Evolutionary conservation across 1,139 yeast genomes (phyloP).

Genomic region (Lodderomyces margitis): DNA sequence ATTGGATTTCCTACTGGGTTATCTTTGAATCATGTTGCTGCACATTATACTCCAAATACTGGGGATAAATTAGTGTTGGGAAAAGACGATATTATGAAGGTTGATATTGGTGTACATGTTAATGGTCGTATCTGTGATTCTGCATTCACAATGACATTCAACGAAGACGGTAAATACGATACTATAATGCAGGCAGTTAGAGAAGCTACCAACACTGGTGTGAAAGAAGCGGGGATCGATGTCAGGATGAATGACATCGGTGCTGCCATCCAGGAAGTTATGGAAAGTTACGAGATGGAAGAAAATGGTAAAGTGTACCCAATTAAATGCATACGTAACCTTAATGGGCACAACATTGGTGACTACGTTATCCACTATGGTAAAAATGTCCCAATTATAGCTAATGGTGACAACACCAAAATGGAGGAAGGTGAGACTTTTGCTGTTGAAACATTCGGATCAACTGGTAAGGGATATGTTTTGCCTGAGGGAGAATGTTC

Average conservation of each 20-base stretch:
- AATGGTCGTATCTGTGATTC: constrained; percentile 95
- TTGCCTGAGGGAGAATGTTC: constrained; percentile 87
- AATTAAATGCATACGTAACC: constrained; percentile 83
- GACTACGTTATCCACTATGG: constrained; percentile 89
- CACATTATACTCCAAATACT: constrained; percentile 96
- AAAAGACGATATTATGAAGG: constrained; percentile 93
- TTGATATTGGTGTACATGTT: constrained; percentile 95
- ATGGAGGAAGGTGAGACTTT: constrained; percentile 99
- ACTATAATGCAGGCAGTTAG: constrained; percentile 76
- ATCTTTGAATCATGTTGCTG: constrained; percentile 90
- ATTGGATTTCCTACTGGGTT: constrained; percentile 98
- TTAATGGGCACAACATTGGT: constrained; percentile 91
- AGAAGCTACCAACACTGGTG: constrained; percentile 93
- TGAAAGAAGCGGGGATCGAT: constrained; percentile 91
- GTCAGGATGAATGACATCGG: constrained; percentile 95
- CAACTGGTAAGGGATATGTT: constrained; percentile 94
- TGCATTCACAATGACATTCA: constrained; percentile 91
- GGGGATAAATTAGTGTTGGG: constrained; percentile 81
- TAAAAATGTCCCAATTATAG: constrained; percentile 92
- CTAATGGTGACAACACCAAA: constrained; percentile 88
- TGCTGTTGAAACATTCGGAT: constrained; percentile 97
- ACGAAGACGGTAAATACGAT: constrained; percentile 67
- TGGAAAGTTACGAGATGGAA: constrained; percentile 96
- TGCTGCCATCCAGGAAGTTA: constrained; percentile 91
- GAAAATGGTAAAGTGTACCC: constrained; percentile 83